Evolutionary conservation across 2,329 filamentous ascomycete genomes (phyloP).

Genomic region (Chaetomiaceae sp.): DNA sequence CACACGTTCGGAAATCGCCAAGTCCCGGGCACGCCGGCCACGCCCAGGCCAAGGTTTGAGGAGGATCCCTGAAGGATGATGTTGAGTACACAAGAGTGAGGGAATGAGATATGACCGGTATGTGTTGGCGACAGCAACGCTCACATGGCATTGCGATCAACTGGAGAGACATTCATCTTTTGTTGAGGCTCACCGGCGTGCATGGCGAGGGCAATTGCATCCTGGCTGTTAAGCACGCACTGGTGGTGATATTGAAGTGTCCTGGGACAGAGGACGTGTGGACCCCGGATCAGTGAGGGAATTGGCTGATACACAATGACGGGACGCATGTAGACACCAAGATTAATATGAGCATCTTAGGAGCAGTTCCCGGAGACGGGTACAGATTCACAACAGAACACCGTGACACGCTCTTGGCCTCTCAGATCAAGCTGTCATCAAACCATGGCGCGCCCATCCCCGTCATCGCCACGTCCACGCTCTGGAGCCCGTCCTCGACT

Average conservation of each 20-base stretch:
- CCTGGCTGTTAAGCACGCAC: too few species aligned
- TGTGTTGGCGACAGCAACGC: neutral
- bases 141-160: constrained; percentile 6
- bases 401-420: neutral
- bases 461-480: constrained; percentile 8
- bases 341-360: too few species aligned
- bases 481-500: neutral
- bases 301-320: too few species aligned
- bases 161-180: neutral
- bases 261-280: too few species aligned
- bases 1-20: constrained; percentile 52
- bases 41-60: constrained; percentile 22
- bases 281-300: too few species aligned
- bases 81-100: too few species aligned
- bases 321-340: too few species aligned
- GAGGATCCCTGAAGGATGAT: constrained; percentile 2
- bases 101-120: neutral
- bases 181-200: neutral
- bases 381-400: too few species aligned
- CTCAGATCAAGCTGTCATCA: neutral
- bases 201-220: too few species aligned
- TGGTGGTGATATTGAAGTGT: too few species aligned
- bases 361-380: neutral
- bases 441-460: constrained; percentile 4
- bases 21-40: constrained; percentile 16